These are phyloP conservation scores for Trichothecium sympodiale DNA, from an alignment of 2,329 filamentous ascomycete genomes.

Conservation along the genomic window DNA sequence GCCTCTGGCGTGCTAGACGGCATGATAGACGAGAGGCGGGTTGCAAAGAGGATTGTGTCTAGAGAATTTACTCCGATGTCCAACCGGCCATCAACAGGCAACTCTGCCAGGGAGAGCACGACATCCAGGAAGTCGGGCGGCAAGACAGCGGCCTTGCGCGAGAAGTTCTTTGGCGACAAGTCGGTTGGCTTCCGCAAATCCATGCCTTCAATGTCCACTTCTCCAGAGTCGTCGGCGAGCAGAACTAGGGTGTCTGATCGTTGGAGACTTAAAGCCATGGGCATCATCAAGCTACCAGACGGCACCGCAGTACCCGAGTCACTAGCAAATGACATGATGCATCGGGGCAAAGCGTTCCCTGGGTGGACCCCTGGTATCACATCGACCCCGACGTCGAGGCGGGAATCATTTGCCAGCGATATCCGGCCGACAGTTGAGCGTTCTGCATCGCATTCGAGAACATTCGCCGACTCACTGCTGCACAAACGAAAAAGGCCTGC, in stretches of 20 bases:
- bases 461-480: too few relatives aligned
- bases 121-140: slow-evolving; percentile 1
- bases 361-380: slow-evolving; percentile 16
- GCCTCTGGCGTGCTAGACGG: slow-evolving; percentile 31
- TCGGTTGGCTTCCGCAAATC: slow-evolving; percentile 25
- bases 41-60: slow-evolving; percentile 22
- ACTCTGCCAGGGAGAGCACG: background rate
- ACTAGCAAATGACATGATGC: slow-evolving; percentile 33
- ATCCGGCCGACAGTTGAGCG: slow-evolving; percentile 1
- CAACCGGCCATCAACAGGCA: background rate
- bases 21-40: slow-evolving; percentile 24
- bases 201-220: slow-evolving; percentile 20
- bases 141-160: slow-evolving; percentile 26
- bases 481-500: slow-evolving; percentile 12
- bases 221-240: slow-evolving; percentile 14
- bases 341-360: slow-evolving; percentile 26
- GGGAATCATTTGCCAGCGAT: too few relatives aligned
- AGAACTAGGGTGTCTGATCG: slow-evolving; percentile 28
- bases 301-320: slow-evolving; percentile 42
- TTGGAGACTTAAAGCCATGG: slow-evolving; percentile 38
- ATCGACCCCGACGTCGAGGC: slow-evolving; percentile 2
- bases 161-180: slow-evolving; percentile 17
- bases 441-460: too few relatives aligned
- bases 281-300: slow-evolving; percentile 40
- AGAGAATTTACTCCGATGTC: slow-evolving; percentile 8